Conservation (phyloP, 768 basidiomycete genomes). For the Russula abietina region DNA sequence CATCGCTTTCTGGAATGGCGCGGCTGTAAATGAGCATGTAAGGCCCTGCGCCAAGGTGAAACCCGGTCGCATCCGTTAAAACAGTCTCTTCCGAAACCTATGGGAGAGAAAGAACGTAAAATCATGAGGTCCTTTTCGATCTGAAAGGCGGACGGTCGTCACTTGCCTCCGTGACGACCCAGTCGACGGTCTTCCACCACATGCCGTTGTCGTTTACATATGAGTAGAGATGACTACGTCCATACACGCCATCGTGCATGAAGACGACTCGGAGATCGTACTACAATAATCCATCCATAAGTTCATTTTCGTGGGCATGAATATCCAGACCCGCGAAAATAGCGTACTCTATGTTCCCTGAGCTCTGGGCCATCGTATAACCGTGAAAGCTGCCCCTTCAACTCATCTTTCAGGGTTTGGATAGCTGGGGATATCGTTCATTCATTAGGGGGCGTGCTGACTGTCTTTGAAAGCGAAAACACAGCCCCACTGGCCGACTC, state of each 20-base stretch:
- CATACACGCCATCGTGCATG: constrained; percentile 70
- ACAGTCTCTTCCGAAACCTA: constrained; percentile 70
- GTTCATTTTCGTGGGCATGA: background rate
- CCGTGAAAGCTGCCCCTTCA: constrained; percentile 40
- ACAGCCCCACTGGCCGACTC: constrained; percentile 14
- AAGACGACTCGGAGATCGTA: constrained; percentile 78
- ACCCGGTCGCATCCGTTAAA: constrained; percentile 59
- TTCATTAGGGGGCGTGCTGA: background rate
- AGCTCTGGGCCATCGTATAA: constrained; percentile 62
- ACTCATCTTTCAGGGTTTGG: constrained; percentile 41
- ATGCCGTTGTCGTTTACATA: constrained; percentile 61
- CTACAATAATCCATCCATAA: constrained; percentile 33
- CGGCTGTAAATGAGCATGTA: constrained; percentile 69
- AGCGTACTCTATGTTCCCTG: constrained; percentile 50
- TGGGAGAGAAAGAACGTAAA: too few species aligned
- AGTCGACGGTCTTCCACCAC: constrained; percentile 83
- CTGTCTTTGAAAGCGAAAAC: background rate
- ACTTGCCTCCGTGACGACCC: constrained; percentile 55
- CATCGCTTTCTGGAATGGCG: constrained; percentile 28
- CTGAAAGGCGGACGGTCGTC: background rate
- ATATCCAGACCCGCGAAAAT: background rate
- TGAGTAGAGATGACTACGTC: constrained; percentile 71
- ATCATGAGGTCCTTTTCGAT: background rate
- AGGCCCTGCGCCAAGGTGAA: constrained; percentile 73
- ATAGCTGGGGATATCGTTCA: constrained; percentile 39